A percentile compares a stretch with the other conserved stretches of the same genome.
phyloP scores from a whole-genome alignment of 2,329 filamentous ascomycete genomes.

The Epichloe gansuensis region DNA sequence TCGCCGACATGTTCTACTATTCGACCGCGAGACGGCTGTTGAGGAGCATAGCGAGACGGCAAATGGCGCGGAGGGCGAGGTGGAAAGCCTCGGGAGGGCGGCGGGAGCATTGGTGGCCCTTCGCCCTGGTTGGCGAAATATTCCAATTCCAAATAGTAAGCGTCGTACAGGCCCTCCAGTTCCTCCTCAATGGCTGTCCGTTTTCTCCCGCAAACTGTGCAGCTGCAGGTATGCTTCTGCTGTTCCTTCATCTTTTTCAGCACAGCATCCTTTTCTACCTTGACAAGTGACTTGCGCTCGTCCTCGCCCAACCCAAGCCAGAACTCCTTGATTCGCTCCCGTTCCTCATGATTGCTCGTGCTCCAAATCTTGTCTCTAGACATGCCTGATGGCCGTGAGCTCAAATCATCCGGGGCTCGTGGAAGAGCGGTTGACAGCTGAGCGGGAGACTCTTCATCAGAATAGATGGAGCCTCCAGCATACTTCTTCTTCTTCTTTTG shows the following conservation, averaged over 20 bases:
- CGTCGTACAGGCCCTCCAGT: conserved; percentile 91
- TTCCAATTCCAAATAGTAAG: conserved; percentile 95
- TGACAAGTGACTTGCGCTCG: conserved; percentile 87
- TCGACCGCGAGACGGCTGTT: conserved; percentile 61
- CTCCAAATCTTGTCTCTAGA: conserved; percentile 92
- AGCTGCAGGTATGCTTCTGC: conserved; percentile 97
- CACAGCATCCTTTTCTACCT: conserved; percentile 97
- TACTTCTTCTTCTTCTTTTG: conserved; percentile 59
- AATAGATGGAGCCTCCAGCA: conserved; percentile 10
- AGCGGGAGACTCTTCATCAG: conserved; percentile 8
- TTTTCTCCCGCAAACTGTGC: conserved; percentile 92
- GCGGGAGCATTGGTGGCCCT: conserved; percentile 38
- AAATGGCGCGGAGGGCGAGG: conserved; percentile 45
- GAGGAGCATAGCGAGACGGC: conserved; percentile 45
- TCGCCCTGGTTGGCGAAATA: conserved; percentile 84
- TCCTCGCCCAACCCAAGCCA: conserved; percentile 92
- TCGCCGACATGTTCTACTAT: conserved; percentile 55
- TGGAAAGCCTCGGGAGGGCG: conserved; percentile 45
- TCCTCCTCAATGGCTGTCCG: conserved; percentile 96
- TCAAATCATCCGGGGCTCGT: conserved; percentile 16
- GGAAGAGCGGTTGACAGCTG: not conserved
- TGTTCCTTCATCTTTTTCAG: conserved; percentile 99
- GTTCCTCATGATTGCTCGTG: conserved; percentile 83
- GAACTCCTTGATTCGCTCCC: conserved; percentile 95
- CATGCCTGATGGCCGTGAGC: conserved; percentile 29